Base-by-base conservation (phyloP, 768 basidiomycete species). In the Boletus subcaerulescens region DNA sequence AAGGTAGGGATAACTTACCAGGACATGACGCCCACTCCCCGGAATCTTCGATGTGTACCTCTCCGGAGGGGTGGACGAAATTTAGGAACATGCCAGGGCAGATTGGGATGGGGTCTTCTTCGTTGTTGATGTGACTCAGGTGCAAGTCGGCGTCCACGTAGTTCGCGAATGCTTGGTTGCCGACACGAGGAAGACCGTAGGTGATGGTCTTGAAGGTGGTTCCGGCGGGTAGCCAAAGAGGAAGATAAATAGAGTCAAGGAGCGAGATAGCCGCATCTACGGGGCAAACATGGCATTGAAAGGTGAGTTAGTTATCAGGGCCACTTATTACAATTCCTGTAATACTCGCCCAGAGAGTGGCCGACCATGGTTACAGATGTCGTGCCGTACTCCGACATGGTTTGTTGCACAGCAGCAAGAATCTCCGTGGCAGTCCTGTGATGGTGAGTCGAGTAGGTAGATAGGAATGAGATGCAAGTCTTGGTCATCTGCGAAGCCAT, bases 91-190 rank as follows among this genome's bases (percentile, higher is more conserved):
- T 62, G 5, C 65, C 62, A 5, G 74, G 74, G 29, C 42, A 47
- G 49, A 62, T 74, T 3, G 78, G 78, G 17, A 79, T 58, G 0
- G 70, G 65, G 50, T 79, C 78, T 48, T 73, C 52, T 55, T 66
- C 43, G 68, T 86, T 85, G 65, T 80, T 84, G 64, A 86, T 76
- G 55, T 80, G 84, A 4, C 76, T 82, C 44, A 84, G 60, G 13
- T 69, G 56, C 38, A 72, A 44, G 42, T 79, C 68, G 12, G 74
- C 66, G 57, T 85, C 80, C 46, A 84, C 76, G 59, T 78, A 80
- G 59, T 83, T 59, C 1, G 83, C 84, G 55, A 85, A 87, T 3
- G 74, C 81, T 62, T 80, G 76, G 67, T 86, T 85, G 13, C 85
- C 83, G 26, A 73, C 74, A 18, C 74, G 65, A 38, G 73, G 76